Percentiles rank a stretch among this genome's conserved stretches.
Evolutionary conservation across 177 flowering plant species (phyloP).

Genomic region (Tripterygium wilfordii): DNA sequence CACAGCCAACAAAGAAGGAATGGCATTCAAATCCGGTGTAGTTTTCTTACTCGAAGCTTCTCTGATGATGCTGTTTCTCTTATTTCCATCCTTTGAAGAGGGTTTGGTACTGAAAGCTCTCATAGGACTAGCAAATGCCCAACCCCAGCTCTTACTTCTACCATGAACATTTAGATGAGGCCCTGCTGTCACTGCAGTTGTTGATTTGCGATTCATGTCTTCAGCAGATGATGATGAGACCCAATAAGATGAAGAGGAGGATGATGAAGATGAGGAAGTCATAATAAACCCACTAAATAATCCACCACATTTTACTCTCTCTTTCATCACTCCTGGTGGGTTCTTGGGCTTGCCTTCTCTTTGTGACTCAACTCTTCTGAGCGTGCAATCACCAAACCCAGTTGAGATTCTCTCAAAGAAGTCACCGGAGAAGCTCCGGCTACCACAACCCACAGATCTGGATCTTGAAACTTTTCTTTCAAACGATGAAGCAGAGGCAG

Average conservation of each 20-base stretch:
- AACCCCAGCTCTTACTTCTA: slow-evolving; percentile 68
- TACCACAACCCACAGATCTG: slow-evolving; percentile 96
- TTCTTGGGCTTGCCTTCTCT: slow-evolving; percentile 58
- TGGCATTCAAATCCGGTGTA: slow-evolving; percentile 46
- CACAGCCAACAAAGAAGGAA: slow-evolving; percentile 61
- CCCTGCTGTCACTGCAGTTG: slow-evolving; percentile 7
- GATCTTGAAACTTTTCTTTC: slow-evolving; percentile 87
- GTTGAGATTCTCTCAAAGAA: slow-evolving; percentile 85
- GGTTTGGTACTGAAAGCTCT: slow-evolving; percentile 57
- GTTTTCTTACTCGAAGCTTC: slow-evolving; percentile 18
- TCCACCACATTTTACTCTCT: slow-evolving; percentile 85
- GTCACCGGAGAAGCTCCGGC: slow-evolving; percentile 95
- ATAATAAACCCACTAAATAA: slow-evolving; percentile 69
- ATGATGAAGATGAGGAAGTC: slow-evolving; percentile 55
- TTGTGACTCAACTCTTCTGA: slow-evolving; percentile 87
- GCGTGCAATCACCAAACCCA: slow-evolving; percentile 90
- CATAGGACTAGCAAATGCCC: slow-evolving; percentile 91
- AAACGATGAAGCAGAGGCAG: slow-evolving; percentile 44
- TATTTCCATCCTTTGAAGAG: slow-evolving; percentile 12
- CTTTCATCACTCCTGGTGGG: slow-evolving; percentile 30
- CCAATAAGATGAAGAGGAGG: slow-evolving; percentile 54
- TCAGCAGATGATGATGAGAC: slow-evolving; percentile 29
- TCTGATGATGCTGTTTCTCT: slow-evolving; percentile 19
- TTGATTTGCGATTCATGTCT: slow-evolving; percentile 20
- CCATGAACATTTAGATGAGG: slow-evolving; percentile 37